Base-by-base conservation (phyloP, 768 basidiomycete genomes). In the Calocybe indica region DNA sequence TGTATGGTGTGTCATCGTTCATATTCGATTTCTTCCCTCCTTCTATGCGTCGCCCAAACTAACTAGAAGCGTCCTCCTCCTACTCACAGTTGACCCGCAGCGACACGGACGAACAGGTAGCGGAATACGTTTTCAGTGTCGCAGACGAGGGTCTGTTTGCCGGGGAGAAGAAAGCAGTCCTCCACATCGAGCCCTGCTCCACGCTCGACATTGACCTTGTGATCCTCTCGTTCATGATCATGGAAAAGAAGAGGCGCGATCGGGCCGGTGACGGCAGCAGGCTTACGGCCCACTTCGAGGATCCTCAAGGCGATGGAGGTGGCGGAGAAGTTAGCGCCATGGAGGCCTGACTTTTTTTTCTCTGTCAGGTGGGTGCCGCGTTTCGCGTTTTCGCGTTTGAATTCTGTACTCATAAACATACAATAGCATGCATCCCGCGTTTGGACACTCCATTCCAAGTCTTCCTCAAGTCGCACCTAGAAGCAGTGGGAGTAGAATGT, bases 221-320 rank as follows among this genome's bases (percentile, higher is more conserved):
- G 36, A 60, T 80, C 9, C 60, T 80, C 22, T 75, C 80, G 12
- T 80, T 79, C 52, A 52, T 80, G 46, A 70, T 82, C 47, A 69
- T 79, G 67, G 78, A 78, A 64, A 77, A 72, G 62, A 75, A 75
- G 55, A 64, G 75, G 37, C 67, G 75, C 13, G 74, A 75, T 37
- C 59, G 60, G 40, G 58, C 56, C 1, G 67, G 63, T 6, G 66
- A 69, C 50, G 62, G 65, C 6, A 55, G 58, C 13, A 49, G 50
- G 29, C 37, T 59, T 28, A 51, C 48, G 35, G 56, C 55, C 13
- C 58, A 65, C 48, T 66, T 68, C 45, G 69, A 68, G 37, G 71
- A 75, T 46, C 66, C 65, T 1, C 60, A 63, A 34, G 71, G 69
- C 10, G 70, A 71, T 35, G 71, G 68, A 39, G 65, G 64, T 7